A percentile compares a stretch with the other conserved stretches of the same genome.
Conservation (phyloP, 148 eudicot species). For the Agrostemma githago region DNA sequence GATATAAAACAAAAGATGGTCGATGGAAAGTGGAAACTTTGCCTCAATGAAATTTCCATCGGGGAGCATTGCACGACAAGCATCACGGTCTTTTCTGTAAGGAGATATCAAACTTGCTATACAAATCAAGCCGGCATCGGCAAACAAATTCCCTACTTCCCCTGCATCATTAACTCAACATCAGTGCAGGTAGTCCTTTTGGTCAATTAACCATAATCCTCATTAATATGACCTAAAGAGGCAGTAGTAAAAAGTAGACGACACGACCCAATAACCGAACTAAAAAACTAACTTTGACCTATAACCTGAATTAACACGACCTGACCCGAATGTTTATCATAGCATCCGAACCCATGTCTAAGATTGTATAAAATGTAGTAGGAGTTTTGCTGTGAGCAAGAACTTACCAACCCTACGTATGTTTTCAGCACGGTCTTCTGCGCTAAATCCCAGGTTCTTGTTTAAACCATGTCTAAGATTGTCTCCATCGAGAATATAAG, state of each 20-base stretch:
- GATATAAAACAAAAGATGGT: background rate
- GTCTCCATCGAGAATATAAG: constrained; percentile 91
- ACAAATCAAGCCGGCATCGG: constrained; percentile 79
- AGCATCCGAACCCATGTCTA: too few species aligned
- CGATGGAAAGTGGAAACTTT: constrained; percentile 23
- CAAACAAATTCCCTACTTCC: constrained; percentile 82
- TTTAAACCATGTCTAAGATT: constrained; percentile 87
- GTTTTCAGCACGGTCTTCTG: constrained; percentile 83
- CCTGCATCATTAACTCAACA: constrained; percentile 33
- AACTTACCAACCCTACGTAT: constrained; percentile 92
- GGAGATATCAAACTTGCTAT: constrained; percentile 93
- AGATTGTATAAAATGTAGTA: background rate
- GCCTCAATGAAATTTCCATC: constrained; percentile 70
- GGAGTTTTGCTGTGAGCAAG: too few species aligned
- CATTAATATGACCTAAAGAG: background rate
- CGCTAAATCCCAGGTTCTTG: constrained; percentile 75
- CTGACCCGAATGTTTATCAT: too few species aligned
- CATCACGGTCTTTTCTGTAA: constrained; percentile 81
- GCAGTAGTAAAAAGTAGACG: background rate
- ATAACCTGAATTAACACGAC: too few species aligned
- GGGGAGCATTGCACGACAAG: constrained; percentile 77
- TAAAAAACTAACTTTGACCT: too few species aligned
- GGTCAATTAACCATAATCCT: background rate
- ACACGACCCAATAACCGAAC: background rate
- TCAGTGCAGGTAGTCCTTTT: background rate